Evolutionary conservation across 106 monocot genomes (phyloP), one percentile per base, ranked within the genome.

Genomic region (Allium cepa): DNA sequence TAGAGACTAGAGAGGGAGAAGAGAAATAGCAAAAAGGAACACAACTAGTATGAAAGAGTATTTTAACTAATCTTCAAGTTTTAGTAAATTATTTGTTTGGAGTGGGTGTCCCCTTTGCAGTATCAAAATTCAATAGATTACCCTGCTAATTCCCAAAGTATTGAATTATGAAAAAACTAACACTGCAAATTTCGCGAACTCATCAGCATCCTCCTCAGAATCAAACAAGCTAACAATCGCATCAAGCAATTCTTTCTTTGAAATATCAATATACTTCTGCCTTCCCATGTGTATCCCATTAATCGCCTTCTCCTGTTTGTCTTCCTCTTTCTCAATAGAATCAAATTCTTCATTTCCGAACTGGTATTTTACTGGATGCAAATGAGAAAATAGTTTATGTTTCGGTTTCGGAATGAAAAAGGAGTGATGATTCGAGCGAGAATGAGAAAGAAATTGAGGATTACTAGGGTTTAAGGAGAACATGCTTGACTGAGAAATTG

Each of bases 281-380:
- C 81, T 73, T 10, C 84, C 81, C 46, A 88, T 84, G 68, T 84
- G 68, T 12, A 88, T 77, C 46, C 88, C 88, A 16, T 76, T 53
- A 46, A 84, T 74, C 70, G 67, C 62, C 14, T 63, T 12, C 27
- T 66, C 57, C 36, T 66, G 65, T n/a, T 66, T 52, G 26, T 26
- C 66, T 48, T 66, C 27, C 51, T 52, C 66, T 47, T 52, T 66
- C n/a, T 16, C 51, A 46, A 17, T 48, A 17, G 27, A 16, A 4
- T n/a, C 9, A 8, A 64, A 17, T 9, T 64, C 49, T 36, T 64
- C 64, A 46, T 49, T 52, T 14, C 66, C n/a, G 66, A 66, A 52
- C 51, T 66, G 66, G 14, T 66, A 52, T 26, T 66, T 66, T 18
- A 66, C 26, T 8, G 66, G 66, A 7, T 52, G 11, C 51, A 66